Evolutionary conservation across 2,329 filamentous ascomycete genomes (phyloP), one percentile per base, ranked within the genome.

Genomic region (Clonostachys byssicola): DNA sequence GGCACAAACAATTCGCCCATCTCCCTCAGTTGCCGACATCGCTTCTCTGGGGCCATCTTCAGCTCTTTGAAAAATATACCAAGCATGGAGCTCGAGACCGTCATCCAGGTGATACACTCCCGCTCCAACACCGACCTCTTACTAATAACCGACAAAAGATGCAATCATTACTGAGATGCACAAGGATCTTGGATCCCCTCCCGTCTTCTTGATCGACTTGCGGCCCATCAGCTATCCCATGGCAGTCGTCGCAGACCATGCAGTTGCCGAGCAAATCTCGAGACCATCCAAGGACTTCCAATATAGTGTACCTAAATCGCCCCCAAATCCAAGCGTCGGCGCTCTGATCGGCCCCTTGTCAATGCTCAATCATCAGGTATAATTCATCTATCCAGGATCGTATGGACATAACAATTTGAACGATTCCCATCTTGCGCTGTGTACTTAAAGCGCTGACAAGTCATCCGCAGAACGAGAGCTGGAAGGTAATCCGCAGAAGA

Each of bases 231-330:
- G 20, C 20, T 13, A 20, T 20, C 40, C 40, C 8, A 20, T 42
- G n/a, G 49, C 61, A 10, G 18, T 69, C 17, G 45, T 72, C 9
- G 47, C 49, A 13, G 61, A 50, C 47, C 60, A 68, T 35, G 59
- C 62, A 5, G 48, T 68, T 8, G 67, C 69, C 12, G 68, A 72
- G 51, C 65, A 70, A 44, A 48, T 69, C 16, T 57, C 66, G 1
- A 58, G 54, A n/a, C 46, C 60, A 5, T 60, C 64, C 1, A 59
- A 62, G 44, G 36, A 44, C 20, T 64, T 59, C 39, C 61, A 60
- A 1, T 63, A 60, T 49, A 65, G 62, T 43, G 48, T 53, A 1
- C 59, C 61, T 5, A 69, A 70, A 51, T 60, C 61, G 0, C 57
- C 57, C 1, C 65, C 61, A 1, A 45, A 65, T 16, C 7, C 39